Evolutionary conservation across 768 basidiomycete genomes (phyloP).

Genomic region (Lentinus brumalis): DNA sequence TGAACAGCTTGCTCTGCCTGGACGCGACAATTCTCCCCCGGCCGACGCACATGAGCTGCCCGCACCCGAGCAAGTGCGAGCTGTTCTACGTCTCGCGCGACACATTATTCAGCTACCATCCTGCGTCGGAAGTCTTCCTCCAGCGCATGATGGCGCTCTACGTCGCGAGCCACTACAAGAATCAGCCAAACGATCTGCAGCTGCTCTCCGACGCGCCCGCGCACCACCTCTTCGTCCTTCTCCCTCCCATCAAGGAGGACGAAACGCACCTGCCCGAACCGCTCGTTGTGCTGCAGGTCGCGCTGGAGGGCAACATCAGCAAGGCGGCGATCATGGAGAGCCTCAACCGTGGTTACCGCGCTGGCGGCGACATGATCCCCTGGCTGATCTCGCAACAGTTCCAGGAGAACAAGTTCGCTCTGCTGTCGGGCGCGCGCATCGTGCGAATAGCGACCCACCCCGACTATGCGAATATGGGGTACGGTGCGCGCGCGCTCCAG

Average conservation of each 20-base stretch:
- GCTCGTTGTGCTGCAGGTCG: slow-evolving; percentile 93
- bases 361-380: slow-evolving; percentile 96
- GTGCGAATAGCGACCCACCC: slow-evolving; percentile 96
- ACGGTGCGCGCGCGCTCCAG: slow-evolving; percentile 87
- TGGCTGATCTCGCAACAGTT: slow-evolving; percentile 96
- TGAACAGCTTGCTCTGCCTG: slow-evolving; percentile 87
- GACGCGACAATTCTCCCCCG: slow-evolving; percentile 71
- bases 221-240: slow-evolving; percentile 92
- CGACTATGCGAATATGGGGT: slow-evolving; percentile 96
- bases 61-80: slow-evolving; percentile 92
- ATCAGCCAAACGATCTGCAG: slow-evolving; percentile 98
- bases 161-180: slow-evolving; percentile 98
- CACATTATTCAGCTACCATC: slow-evolving; percentile 95
- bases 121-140: slow-evolving; percentile 95
- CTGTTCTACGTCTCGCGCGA: slow-evolving; percentile 95
- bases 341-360: slow-evolving; percentile 77
- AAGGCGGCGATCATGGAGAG: slow-evolving; percentile 85
- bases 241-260: slow-evolving; percentile 90
- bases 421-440: slow-evolving; percentile 86
- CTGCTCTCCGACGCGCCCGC: slow-evolving; percentile 96
- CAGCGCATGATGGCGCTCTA: slow-evolving; percentile 99
- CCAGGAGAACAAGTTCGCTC: slow-evolving; percentile 93
- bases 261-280: slow-evolving; percentile 93
- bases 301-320: slow-evolving; percentile 91
- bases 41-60: slow-evolving; percentile 73